These are phyloP conservation scores for Barnettozyma sucrosica DNA, from an alignment of 805 yeast genomes.

Conservation along the genomic window DNA sequence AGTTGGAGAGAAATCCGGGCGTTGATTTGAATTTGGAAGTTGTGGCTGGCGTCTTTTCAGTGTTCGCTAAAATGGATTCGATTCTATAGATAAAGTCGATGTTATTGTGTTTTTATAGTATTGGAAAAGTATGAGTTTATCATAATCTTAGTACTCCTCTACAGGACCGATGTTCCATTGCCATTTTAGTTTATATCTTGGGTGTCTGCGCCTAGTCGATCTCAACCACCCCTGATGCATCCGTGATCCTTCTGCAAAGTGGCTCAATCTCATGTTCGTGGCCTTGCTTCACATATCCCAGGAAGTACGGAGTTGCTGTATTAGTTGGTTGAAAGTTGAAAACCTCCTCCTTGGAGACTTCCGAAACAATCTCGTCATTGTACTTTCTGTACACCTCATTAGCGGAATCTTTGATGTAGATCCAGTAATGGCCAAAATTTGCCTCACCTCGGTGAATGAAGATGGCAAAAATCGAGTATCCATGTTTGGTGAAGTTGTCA, in stretches of 20 bases:
- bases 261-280: slow-evolving; percentile 56
- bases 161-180: background rate
- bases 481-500: slow-evolving; percentile 51
- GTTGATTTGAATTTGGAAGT: slow-evolving; percentile 73
- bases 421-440: slow-evolving; percentile 95
- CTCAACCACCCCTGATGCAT: background rate
- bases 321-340: slow-evolving; percentile 61
- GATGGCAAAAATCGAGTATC: slow-evolving; percentile 82
- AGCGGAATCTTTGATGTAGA: slow-evolving; percentile 76
- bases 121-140: background rate
- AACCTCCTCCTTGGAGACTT: slow-evolving; percentile 61
- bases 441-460: slow-evolving; percentile 96
- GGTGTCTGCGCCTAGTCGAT: background rate
- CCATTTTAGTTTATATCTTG: background rate
- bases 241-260: slow-evolving; percentile 39
- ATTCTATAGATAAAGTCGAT: slow-evolving; percentile 42
- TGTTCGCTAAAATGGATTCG: slow-evolving; percentile 89
- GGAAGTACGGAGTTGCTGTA: slow-evolving; percentile 90
- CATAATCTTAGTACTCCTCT: background rate
- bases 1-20: slow-evolving; percentile 35
- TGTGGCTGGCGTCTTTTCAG: slow-evolving; percentile 86
- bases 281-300: slow-evolving; percentile 74
- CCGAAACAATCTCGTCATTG: slow-evolving; percentile 92
- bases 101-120: background rate
- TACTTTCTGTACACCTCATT: slow-evolving; percentile 74